These are phyloP conservation scores for Colletotrichum neosansevieriae DNA, from an alignment of 2,329 filamentous ascomycete genomes.

Conservation along the genomic window DNA sequence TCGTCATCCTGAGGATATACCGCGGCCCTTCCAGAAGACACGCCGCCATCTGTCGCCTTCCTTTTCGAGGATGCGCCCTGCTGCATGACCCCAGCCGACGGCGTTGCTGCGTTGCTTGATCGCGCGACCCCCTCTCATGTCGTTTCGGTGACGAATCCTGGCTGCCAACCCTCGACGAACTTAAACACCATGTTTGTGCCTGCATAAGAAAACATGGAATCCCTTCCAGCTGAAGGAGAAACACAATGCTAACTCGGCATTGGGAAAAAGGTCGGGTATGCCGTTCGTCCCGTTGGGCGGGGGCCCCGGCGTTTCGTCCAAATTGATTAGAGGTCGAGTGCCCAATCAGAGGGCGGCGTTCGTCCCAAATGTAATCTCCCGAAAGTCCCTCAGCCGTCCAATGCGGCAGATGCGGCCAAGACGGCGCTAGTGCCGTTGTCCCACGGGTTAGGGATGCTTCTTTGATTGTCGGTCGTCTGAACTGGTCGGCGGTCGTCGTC, in stretches of 20 bases:
- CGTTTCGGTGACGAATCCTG: neutral
- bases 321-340: conserved; percentile 7
- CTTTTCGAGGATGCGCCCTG: neutral
- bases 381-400: conserved; percentile 33
- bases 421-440: neutral
- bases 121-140: neutral
- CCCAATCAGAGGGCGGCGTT: conserved; percentile 20
- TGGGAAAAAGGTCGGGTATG: conserved; percentile 13
- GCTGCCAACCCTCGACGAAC: neutral
- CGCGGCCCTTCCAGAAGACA: neutral
- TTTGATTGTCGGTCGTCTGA: too few relatives aligned
- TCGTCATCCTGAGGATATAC: neutral
- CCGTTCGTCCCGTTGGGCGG: conserved; percentile 31
- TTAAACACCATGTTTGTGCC: neutral
- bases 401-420: conserved; percentile 6
- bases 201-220: neutral
- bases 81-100: neutral
- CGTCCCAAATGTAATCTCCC: conserved; percentile 36
- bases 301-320: conserved; percentile 30
- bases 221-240: too few relatives aligned
- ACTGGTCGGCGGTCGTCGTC: conserved; percentile 4
- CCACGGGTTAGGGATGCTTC: too few relatives aligned
- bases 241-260: conserved; percentile 1
- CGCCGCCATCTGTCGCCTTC: conserved; percentile 11
- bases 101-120: neutral